Base-by-base conservation (phyloP, 148 eudicot species). In the Camellia granthamiana region DNA sequence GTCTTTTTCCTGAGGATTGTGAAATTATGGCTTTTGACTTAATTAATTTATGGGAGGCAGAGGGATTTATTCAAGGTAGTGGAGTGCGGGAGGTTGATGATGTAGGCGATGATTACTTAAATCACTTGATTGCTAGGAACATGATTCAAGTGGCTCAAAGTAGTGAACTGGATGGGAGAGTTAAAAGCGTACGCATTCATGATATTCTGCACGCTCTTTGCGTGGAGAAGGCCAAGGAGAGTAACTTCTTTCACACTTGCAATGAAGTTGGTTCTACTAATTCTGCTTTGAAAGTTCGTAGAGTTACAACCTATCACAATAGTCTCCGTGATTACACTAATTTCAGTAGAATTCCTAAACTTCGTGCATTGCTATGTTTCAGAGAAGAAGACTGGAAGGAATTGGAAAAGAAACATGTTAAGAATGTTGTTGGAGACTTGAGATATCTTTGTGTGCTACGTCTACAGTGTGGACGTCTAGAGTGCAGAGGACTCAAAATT, bases 131-230 rank as follows among this genome's bases (percentile, higher is more conserved):
- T 30, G 52, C 12, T 43, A 78, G 81, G 38, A 78, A 78, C 49
- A 41, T 78, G 15, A 58, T 78, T 59, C 64, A 52, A 52, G 74
- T 78, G 7, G 43, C 18, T 68, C 42, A 30, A 43, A 68, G 81
- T 44, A 16, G 30, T 5, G 7, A 49, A 49, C 7, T 5, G 5
- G 52, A 49, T 49, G 52, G 52, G 52, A 49, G 52, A 9, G 3
- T 49, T 49, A 49, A 3, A 49, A 49, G 5, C 7, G 5, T 5
- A 4, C 52, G 52, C 52, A 49, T 49, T 49, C 52, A 49, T 49
- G 52, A 49, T 49, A 49, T 49, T 49, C 52, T 49, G 52, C 52
- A 49, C 7, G 7, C 6, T 49, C 52, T 49, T 49, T 49, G 52
- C 0, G 52, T 49, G 52, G 7, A 7, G 52, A 49, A 4, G 52